Base-by-base conservation (phyloP, 1,284 basidiomycete species). In the Microstroma glucosiphilum region DNA sequence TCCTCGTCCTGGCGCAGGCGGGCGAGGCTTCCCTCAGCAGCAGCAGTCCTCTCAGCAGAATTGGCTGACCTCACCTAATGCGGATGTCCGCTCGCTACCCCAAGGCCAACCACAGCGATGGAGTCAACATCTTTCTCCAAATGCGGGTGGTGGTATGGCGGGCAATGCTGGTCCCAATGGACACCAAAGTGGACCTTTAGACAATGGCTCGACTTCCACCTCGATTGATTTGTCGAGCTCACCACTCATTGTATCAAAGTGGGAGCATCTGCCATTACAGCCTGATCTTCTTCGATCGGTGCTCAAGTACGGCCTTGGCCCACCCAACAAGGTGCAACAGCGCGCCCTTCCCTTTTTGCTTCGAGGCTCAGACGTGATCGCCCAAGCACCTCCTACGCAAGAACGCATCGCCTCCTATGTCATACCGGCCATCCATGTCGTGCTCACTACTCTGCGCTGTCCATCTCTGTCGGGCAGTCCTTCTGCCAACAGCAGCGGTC, bases 321-420 rank as follows among this genome's bases (percentile, higher is more conserved):
- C 94, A 4, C 94, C 94, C 6, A 97, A 96, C 81, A 98, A 97
- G 83, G 96, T 97, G 67, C 94, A 98, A 81, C 92, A 94, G 77
- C 87, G 93, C 60, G 92, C 94, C 48, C 83, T 98, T 60, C 94
- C 94, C 1, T 96, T 96, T 81, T 87, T 98, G 65, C 84, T 97
- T 57, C 87, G 90, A 63, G 90, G 92, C 9, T 87, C 90, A 51
- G 96, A 98, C 74, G 94, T 97, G 73, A 96, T 98, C 70, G 93
- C 93, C 6, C 94, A 98, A 81, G 94, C 94, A 12, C 94, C 94
- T 51, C 93, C 94, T 0, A 97, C 94, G 0, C 94, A 97, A 80
- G 94, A 98, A 80, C 86, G 94, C 55, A 97, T 98, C 75, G 93
- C 94, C 40, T 91, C 92, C 60, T 98, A 98, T 76, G 72, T 78